These are phyloP conservation scores for Nannizziopsis barbatae DNA, from an alignment of 2,329 filamentous ascomycete species.

Conservation along the genomic window DNA sequence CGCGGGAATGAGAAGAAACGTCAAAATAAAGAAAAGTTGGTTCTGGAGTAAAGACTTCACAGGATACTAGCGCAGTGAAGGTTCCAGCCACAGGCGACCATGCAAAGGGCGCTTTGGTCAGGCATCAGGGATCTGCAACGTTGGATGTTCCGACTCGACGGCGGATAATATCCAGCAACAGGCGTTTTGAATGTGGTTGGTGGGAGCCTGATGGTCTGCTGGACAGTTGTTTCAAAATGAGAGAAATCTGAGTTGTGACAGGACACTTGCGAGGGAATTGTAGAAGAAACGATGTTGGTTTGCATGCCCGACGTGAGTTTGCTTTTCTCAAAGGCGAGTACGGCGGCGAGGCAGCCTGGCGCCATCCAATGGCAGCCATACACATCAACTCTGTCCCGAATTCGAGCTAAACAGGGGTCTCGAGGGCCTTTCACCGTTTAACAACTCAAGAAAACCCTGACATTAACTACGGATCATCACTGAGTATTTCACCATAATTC, in stretches of 20 bases:
- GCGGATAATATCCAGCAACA: background rate
- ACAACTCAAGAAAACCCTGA: too few relatives aligned
- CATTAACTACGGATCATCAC: too few relatives aligned
- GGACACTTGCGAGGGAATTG: conserved; percentile 2
- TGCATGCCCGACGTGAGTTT: background rate
- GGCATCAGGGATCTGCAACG: conserved; percentile 12
- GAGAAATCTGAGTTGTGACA: conserved; percentile 5
- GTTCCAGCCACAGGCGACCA: conserved; percentile 10
- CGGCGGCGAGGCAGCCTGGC: too few relatives aligned
- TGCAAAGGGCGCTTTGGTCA: conserved; percentile 6
- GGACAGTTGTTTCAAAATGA: background rate
- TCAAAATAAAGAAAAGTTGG: conserved; percentile 21
- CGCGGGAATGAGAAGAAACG: background rate
- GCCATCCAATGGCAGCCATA: conserved; percentile 4
- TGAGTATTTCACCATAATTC: too few relatives aligned
- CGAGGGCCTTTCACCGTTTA: too few relatives aligned
- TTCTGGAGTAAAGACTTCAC: conserved; percentile 15
- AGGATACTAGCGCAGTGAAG: conserved; percentile 1
- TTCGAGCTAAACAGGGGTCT: background rate
- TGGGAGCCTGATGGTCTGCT: conserved; percentile 3
- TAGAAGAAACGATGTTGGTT: conserved; percentile 1
- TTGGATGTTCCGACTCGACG: background rate
- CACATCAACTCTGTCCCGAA: conserved; percentile 5
- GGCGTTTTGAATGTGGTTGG: conserved; percentile 3
- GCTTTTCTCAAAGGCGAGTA: background rate